A percentile compares a stretch with the other conserved stretches of the same genome.
Conservation (phyloP, 2,329 filamentous ascomycete species). For the Fusarium haematococcum region DNA sequence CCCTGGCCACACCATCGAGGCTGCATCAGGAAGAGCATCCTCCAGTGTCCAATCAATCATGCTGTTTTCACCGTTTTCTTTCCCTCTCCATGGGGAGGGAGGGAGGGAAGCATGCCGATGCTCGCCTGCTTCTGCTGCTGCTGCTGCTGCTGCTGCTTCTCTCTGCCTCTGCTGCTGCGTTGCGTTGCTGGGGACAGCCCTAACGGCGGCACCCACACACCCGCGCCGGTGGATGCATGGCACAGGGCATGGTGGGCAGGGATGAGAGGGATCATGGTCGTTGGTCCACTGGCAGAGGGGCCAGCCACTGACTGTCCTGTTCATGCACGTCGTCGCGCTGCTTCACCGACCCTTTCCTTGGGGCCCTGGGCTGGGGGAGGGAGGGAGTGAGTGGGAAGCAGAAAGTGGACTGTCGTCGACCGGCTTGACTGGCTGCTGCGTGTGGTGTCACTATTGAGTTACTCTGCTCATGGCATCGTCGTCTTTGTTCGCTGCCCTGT, state of each 20-base stretch:
- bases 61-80: slow-evolving; percentile 43
- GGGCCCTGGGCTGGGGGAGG: slow-evolving; percentile 5
- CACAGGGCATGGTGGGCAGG: slow-evolving; percentile 37
- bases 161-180: slow-evolving; percentile 12
- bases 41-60: slow-evolving; percentile 39
- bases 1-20: slow-evolving; percentile 30
- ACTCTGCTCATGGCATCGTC: slow-evolving; percentile 1
- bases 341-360: slow-evolving; percentile 48
- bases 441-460: slow-evolving; percentile 22
- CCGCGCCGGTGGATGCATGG: slow-evolving; percentile 39
- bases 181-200: slow-evolving; percentile 39
- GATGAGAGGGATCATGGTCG: slow-evolving; percentile 31
- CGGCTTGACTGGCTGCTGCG: slow-evolving; percentile 20
- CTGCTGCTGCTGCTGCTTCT: not conserved
- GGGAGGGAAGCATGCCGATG: slow-evolving; percentile 17
- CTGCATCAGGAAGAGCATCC: slow-evolving; percentile 18
- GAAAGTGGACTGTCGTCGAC: slow-evolving; percentile 31
- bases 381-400: slow-evolving; percentile 26
- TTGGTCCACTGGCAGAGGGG: slow-evolving; percentile 32
- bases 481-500: slow-evolving; percentile 6
- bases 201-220: slow-evolving; percentile 43
- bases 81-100: slow-evolving; percentile 28
- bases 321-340: slow-evolving; percentile 48
- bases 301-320: slow-evolving; percentile 48
- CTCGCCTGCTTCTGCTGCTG: slow-evolving; percentile 18